A percentile compares a stretch with the other conserved stretches of the same genome.
Conservation (phyloP, 1,284 basidiomycete species). For the Waitea zeae region DNA sequence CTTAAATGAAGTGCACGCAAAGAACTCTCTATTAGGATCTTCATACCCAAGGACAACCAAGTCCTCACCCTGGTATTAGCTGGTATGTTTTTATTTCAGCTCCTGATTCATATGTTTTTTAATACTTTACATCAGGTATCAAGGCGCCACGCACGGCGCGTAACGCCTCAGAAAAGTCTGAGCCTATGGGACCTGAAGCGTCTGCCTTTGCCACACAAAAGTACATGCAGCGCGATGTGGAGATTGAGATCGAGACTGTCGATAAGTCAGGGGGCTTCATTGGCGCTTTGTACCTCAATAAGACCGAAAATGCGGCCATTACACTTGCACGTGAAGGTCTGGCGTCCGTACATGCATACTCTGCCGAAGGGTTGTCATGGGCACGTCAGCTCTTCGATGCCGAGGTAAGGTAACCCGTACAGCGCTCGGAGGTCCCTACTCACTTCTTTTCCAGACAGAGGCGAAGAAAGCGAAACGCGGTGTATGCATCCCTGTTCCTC, state of each 20-base stretch:
- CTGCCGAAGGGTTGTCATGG: constrained; percentile 71
- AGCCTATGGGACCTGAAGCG: constrained; percentile 80
- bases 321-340: constrained; percentile 74
- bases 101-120: constrained; percentile 4
- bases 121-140: constrained; percentile 34
- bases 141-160: constrained; percentile 72
- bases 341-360: constrained; percentile 76
- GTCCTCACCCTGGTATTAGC: constrained; percentile 78
- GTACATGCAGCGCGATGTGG: constrained; percentile 91
- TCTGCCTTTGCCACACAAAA: constrained; percentile 63
- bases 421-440: constrained; percentile 3
- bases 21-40: constrained; percentile 29
- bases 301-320: constrained; percentile 80
- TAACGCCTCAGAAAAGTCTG: constrained; percentile 71
- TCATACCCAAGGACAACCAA: constrained; percentile 84
- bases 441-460: constrained; percentile 34
- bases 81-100: constrained; percentile 24
- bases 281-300: constrained; percentile 68
- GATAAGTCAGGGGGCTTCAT: constrained; percentile 97
- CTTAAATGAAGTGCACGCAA: not conserved
- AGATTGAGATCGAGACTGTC: constrained; percentile 77
- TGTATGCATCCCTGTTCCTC: too few species aligned
- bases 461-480: constrained; percentile 66
- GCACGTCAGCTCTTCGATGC: constrained; percentile 69
- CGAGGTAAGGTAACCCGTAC: constrained; percentile 31